Evolutionary conservation across 2,329 filamentous ascomycete genomes (phyloP), one percentile per base, ranked within the genome.

Genomic region (Geosmithia morbida): DNA sequence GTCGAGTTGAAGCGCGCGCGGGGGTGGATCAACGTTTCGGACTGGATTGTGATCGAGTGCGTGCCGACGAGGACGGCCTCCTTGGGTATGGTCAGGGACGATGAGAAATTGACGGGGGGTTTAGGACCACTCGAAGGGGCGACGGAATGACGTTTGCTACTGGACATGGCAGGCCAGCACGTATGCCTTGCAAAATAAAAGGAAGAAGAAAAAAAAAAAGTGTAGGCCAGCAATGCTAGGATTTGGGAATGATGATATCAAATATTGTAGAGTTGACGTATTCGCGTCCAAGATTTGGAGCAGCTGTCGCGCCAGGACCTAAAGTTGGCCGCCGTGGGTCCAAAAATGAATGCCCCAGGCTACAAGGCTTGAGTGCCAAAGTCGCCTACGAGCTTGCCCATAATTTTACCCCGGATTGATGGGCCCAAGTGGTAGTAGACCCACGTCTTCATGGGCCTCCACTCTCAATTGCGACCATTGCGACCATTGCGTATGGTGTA

Each of bases 1-100:
- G 80, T 79, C 8, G 90, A 83, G 57, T 88, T 85, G 48, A 96
- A 75, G 51, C 82, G 80, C 16, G 82, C 78, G 45, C 89, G 85
- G 1, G 92, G 89, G 57, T 97, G 90, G n/a, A 98, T 67, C 7
- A 96, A 77, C 3, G 79, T 82, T 57, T 87, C 81, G 20, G 85
- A 74, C 48, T 82, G 82, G 52, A 97, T 79, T 43, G 79, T 82
- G 52, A 98, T 86, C 1, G 79, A 81, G 60, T 94, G 76, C 2
- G 76, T 80, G 52, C 92, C 92, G 17, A 70, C 77, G 17, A 84
- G 66, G 17, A 76, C 66, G 11, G 79, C 77, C 49, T 74, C 74
- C 53, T 83, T 79, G 57, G 79, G 74, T 49, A 84, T 80, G 29
- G 70, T 71, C 48, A 81, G 65, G 17, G 71, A 71, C 0, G 75